Evolutionary conservation across 2,329 filamentous ascomycete species (phyloP), one percentile per base, ranked within the genome.

Genomic region (Paraphaeosphaeria minitans): DNA sequence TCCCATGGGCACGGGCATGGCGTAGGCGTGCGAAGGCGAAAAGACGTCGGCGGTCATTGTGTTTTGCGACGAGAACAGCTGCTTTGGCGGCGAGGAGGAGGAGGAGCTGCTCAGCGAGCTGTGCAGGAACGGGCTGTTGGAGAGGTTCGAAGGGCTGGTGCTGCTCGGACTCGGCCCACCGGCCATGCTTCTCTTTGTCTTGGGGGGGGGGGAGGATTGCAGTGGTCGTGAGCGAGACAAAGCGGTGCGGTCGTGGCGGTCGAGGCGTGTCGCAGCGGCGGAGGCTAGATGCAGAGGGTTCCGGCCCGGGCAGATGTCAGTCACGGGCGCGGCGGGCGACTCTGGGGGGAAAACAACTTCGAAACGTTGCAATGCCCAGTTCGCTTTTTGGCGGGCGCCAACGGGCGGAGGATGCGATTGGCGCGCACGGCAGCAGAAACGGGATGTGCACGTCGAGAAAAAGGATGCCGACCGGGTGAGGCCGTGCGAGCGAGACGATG

Each of bases 41-140:
- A 80, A 80, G 50, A 76, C 73, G 69, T 80, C 77, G 55, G 75
- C 71, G 16, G 75, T 73, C 75, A 77, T 77, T 63, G 72, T 70
- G 63, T 72, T 71, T 46, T 76, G 70, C 49, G 72, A 63, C 19
- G 74, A 62, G 58, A 71, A 76, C 13, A 70, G 65, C 59, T 73
- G 69, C 55, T 69, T 71, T 14, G 75, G 75, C 24, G 76, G 73
- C 8, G 76, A 78, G n/a, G 76, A 78, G 19, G 75, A 76, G 45
- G 73, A 73, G 33, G 76, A 77, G 61, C 73, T 75, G 62, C 72
- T 77, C 59, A 78, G 72, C 46, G 75, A 77, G 57, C 73, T 71
- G 73, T 75, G 75, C 45, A 69, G 63, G 55, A 75, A 78, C 6
- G 75, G 72, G 53, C 74, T 77, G 69, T 74, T 77, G 63, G 73